phyloP scores from a whole-genome alignment of 2,329 filamentous ascomycete genomes.

The Penicillium sp. region DNA sequence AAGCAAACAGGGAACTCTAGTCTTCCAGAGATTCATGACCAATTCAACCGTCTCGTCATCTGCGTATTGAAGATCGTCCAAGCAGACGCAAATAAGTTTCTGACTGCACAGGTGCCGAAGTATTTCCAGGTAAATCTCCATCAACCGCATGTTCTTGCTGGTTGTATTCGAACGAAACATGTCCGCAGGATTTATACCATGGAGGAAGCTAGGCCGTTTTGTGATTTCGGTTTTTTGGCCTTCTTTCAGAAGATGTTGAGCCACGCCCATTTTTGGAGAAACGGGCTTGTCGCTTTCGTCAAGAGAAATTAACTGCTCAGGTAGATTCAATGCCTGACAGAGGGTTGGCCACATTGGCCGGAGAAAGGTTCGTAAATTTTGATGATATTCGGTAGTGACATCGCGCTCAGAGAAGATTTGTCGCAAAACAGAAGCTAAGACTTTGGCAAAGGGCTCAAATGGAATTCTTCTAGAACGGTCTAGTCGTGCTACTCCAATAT shows the following conservation, averaged over 20 bases:
- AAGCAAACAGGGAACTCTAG: conserved; percentile 75
- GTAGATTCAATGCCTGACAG: conserved; percentile 56
- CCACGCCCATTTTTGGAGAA: conserved; percentile 25
- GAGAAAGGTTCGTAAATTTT: conserved; percentile 53
- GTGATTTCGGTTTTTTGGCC: conserved; percentile 26
- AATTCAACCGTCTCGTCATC: conserved; percentile 84
- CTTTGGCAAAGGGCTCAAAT: conserved; percentile 58
- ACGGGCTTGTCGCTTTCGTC: conserved; percentile 32
- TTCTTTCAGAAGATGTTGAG: conserved; percentile 30
- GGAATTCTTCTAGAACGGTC: conserved; percentile 57
- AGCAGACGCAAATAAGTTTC: conserved; percentile 81
- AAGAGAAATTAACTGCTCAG: conserved; percentile 59
- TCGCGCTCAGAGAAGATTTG: conserved; percentile 64
- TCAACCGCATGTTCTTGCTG: conserved; percentile 62
- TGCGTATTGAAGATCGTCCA: conserved; percentile 88
- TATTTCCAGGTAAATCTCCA: conserved; percentile 85
- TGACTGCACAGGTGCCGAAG: conserved; percentile 74
- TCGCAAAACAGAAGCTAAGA: conserved; percentile 59
- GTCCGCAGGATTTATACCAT: conserved; percentile 33
- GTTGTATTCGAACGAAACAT: conserved; percentile 38
- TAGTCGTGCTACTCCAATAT: conserved; percentile 58
- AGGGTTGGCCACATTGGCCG: conserved; percentile 56
- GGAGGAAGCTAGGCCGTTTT: conserved; percentile 31
- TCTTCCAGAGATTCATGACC: conserved; percentile 72
- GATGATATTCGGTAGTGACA: conserved; percentile 59